These are phyloP conservation scores for Asterionellopsis glacialis DNA, from an alignment of 108 stramenopile genomes.

Conservation along the genomic window DNA sequence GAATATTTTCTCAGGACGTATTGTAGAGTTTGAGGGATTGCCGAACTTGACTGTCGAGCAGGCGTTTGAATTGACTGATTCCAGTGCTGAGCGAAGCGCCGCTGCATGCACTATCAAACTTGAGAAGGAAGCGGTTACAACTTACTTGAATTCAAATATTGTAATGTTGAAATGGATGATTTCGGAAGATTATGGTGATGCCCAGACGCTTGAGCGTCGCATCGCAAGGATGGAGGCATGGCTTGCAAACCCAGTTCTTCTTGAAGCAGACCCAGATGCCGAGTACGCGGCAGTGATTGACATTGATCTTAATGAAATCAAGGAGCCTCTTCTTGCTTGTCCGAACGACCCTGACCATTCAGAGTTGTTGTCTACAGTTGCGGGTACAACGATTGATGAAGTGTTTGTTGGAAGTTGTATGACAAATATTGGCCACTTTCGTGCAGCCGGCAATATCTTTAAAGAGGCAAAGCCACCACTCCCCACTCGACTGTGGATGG, in stretches of 20 bases:
- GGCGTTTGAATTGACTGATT: conserved; percentile 92
- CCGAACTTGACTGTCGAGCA: conserved; percentile 93
- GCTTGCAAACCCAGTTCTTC: conserved; percentile 81
- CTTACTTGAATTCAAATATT: conserved; percentile 89
- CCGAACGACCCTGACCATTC: conserved; percentile 96
- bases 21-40: conserved; percentile 94
- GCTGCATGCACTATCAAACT: conserved; percentile 95
- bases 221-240: conserved; percentile 94
- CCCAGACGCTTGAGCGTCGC: conserved; percentile 90
- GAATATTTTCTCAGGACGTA: conserved; percentile 91
- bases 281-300: conserved; percentile 90
- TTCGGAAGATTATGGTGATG: conserved; percentile 92
- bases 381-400: conserved; percentile 89
- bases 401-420: conserved; percentile 96
- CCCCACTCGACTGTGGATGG: conserved; percentile 91
- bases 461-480: conserved; percentile 61
- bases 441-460: conserved; percentile 92
- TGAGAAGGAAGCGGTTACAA: conserved; percentile 90
- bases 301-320: conserved; percentile 89
- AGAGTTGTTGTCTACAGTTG: conserved; percentile 78
- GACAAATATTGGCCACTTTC: conserved; percentile 98
- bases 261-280: conserved; percentile 89
- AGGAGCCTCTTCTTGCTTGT: conserved; percentile 89
- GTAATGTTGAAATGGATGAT: conserved; percentile 99
- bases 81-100: conserved; percentile 90